Conservation (phyloP, 2,329 filamentous ascomycete genomes). For the Aspergillus tanneri region DNA sequence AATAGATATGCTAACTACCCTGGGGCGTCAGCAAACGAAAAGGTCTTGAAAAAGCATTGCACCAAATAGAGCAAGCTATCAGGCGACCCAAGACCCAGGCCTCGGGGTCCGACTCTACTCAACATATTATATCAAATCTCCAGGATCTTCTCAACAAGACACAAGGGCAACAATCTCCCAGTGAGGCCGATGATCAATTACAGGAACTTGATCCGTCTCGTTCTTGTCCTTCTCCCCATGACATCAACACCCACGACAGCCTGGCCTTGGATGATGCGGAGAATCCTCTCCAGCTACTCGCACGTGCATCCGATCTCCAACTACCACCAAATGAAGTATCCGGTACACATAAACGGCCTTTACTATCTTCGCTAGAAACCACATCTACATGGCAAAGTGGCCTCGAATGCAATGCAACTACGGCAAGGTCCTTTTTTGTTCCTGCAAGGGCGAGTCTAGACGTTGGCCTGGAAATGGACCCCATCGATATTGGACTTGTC, state of each 20-base stretch:
- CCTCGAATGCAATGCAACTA: conserved; percentile 9
- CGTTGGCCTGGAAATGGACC: conserved; percentile 63
- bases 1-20: conserved; percentile 14
- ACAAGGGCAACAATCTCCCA: conserved; percentile 39
- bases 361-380: conserved; percentile 38
- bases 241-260: conserved; percentile 47
- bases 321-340: conserved; percentile 45
- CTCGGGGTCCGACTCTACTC: conserved; percentile 43
- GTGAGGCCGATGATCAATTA: conserved; percentile 29
- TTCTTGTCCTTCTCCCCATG: conserved; percentile 23
- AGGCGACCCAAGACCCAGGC: conserved; percentile 54
- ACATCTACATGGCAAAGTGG: conserved; percentile 32
- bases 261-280: conserved; percentile 70
- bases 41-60: conserved; percentile 70
- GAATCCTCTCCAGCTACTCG: conserved; percentile 71
- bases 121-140: conserved; percentile 45
- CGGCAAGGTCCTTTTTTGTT: conserved; percentile 65
- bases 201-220: conserved; percentile 30
- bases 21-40: conserved; percentile 62
- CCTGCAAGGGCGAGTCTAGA: conserved; percentile 64
- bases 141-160: conserved; percentile 54
- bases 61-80: conserved; percentile 70
- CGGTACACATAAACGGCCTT: conserved; percentile 24
- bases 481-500: conserved; percentile 67
- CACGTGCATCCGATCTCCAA: conserved; percentile 68